Evolutionary conservation across 2,329 filamentous ascomycete genomes (phyloP), one percentile per base, ranked within the genome.

Genomic region (Cyphellophora europaea): DNA sequence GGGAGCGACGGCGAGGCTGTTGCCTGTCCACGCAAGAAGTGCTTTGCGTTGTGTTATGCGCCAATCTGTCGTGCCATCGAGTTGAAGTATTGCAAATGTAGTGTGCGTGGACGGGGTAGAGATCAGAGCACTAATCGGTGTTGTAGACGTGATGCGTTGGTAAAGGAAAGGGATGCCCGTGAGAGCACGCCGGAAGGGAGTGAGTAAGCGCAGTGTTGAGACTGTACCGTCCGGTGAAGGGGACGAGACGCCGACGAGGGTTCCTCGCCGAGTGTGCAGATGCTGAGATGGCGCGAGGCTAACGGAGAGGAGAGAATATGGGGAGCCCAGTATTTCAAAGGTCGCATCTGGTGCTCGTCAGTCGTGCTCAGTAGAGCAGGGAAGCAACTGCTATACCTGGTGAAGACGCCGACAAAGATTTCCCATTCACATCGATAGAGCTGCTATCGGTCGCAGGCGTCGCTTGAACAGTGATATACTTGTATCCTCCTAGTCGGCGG

Each of bases 11-110:
- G 70, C 68, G 36, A 98, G 68, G 1, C 85, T 87, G 56, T 93
- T 84, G 17, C 91, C 91, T 0, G 89, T 94, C 91, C 91, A 98
- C 36, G 91, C 91, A n/a, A 96, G 69, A 35, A 98, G 69, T 2
- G 87, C 87, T 46, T 84, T 81, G 43, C 85, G 74, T 56, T 96
- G 88, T 5, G 85, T 74, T 6, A 98, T 67, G 68, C 94, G 84
- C 89, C 91, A 98, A 62, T 98, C 91, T 38, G 87, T 79, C 4
- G 87, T 86, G 38, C 91, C 91, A 64, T 98, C 87, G 33, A 98
- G 74, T 55, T 89, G 82, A 16, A 98, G 71, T 5, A 93, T 77
- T 10, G 83, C 79, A 49, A 98, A 88, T 5, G 87, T 88, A 1
- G 88, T 91, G 34, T 81, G 78, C 4, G 85, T 77, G 4, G 86